Base-by-base conservation (phyloP, 2,329 filamentous ascomycete genomes). In the Pseudocercospora fijiensis region DNA sequence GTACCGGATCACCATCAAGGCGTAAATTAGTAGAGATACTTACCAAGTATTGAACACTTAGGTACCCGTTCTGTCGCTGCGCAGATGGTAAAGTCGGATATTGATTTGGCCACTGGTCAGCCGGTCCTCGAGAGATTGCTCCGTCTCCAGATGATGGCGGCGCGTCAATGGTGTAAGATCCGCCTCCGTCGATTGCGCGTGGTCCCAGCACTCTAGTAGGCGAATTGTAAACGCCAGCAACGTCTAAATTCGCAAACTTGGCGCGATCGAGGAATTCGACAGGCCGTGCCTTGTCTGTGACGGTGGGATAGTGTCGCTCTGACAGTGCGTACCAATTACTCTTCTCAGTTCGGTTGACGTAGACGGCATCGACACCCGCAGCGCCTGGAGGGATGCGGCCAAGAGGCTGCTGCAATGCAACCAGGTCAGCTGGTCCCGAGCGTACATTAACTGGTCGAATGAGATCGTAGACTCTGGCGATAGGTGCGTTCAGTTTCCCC, bases 261-360 rank as follows among this genome's bases (percentile, higher is more conserved):
- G 82, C 87, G 63, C 82, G 81, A 60, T 81, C 80, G 67, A 87
- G 86, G 72, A 83, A 86, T 59, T 82, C 77, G 8, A 87, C 86
- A 66, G 80, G 78, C 24, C 82, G 79, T 4, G 86, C 87, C 45
- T 84, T 88, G 59, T 91, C 86, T 22, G 93, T 89, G 27, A 96
- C 91, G 9, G 94, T 84, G 3, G 95, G 95, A 71, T 97, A 98
- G 8, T 87, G 87, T 45, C 83, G 84, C 63, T 96, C 94, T 1
- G 94, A 97, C 78, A 98, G 84, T 30, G 93, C 95, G 76, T 94
- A 99, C 92, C 94, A 98, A 65, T 90, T 90, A 28, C 93, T 94
- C n/a, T 83, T 81, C 61, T 90, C 86, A 1, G 93, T 97, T 69
- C 89, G 89, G 75, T 97, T 96, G 64, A 98, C 84, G 73, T 95